Evolutionary conservation across 371 early-diverging fungal genomes (phyloP), one percentile per base, ranked within the genome.

Genomic region (Saksenaea oblongispora): DNA sequence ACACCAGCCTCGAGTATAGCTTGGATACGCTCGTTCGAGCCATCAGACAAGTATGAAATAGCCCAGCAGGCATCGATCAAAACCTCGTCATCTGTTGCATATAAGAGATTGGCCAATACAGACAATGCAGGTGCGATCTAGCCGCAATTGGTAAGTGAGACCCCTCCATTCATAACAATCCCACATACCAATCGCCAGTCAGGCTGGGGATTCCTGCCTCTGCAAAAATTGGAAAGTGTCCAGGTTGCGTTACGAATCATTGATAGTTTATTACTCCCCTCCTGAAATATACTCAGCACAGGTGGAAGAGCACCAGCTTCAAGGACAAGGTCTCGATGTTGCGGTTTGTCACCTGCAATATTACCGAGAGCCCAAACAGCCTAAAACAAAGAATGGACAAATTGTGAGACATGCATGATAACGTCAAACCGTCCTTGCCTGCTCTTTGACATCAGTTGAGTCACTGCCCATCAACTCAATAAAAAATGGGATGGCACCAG

Each of bases 291-390:
- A 36, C 73, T 70, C 58, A 98, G 73, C 41, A 99, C 72, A 28
- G 95, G 93, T 53, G 86, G 88, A 58, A 98, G 78, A 9, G 96
- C 97, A 56, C 95, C 95, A 55, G 80, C 77, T 15, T 89, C 78
- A 31, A 99, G 86, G 35, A 99, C 98, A 71, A 78, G 88, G 80
- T 99, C 98, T 66, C 99, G 92, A 78, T 94, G 95, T 14, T 77
- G 73, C 59, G 99, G 93, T 73, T 92, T 92, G 85, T 99, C 99
- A 64, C 99, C 99, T 36, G 99, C 98, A 86, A 99, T 99, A 86
- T 99, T 99, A 69, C 99, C 99, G 42, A 99, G 85, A 17, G 99
- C 99, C 99, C 99, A 99, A 44, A 99, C 98, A 59, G 97, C 96
- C 89, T 93, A n/a, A n/a, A n/a, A n/a, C n/a, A n/a, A n/a, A n/a